Percentiles rank a stretch among this genome's conserved stretches.
These are phyloP conservation scores for Chrysoporthe deuterocubensis DNA, from an alignment of 2,329 filamentous ascomycete genomes.

Conservation along the genomic window DNA sequence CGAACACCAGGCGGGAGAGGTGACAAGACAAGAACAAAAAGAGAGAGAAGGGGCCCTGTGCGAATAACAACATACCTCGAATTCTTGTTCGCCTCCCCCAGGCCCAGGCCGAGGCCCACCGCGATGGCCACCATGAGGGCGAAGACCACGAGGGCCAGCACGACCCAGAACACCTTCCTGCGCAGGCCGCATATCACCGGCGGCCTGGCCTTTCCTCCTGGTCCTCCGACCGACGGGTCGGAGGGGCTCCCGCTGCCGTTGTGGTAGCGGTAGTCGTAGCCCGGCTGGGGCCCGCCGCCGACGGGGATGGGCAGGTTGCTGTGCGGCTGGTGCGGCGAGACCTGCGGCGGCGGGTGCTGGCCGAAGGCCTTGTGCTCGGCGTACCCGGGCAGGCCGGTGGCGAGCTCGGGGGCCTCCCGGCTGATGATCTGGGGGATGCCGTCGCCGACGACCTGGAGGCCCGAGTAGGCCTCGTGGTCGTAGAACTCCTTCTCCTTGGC, in stretches of 20 bases:
- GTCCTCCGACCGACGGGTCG: background rate
- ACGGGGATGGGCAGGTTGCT: background rate
- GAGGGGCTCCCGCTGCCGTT: slow-evolving; percentile 21
- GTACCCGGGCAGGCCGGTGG: slow-evolving; percentile 19
- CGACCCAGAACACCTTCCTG: slow-evolving; percentile 35
- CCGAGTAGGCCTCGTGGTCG: slow-evolving; percentile 22
- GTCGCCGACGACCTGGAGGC: slow-evolving; percentile 25
- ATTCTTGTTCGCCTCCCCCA: slow-evolving; percentile 30
- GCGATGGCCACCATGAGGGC: slow-evolving; percentile 38
- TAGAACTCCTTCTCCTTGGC: background rate
- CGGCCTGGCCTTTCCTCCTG: slow-evolving; percentile 6
- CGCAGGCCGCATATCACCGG: slow-evolving; percentile 38
- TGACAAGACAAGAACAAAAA: background rate
- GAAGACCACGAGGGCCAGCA: slow-evolving; percentile 37
- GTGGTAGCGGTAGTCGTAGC: slow-evolving; percentile 13
- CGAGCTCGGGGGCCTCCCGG: slow-evolving; percentile 27
- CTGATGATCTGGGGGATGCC: slow-evolving; percentile 17
- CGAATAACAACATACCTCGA: background rate
- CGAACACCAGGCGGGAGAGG: background rate
- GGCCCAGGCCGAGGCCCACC: slow-evolving; percentile 39
- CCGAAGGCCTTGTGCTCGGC: slow-evolving; percentile 19
- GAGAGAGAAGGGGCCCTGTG: background rate
- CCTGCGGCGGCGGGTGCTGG: slow-evolving; percentile 8
- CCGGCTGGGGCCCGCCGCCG: background rate
- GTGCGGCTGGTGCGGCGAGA: background rate